Percentiles rank a stretch among this genome's conserved stretches.
These are phyloP conservation scores for Cutaneotrichosporon cyanovorans DNA, from an alignment of 1,284 basidiomycete species.

Conservation along the genomic window DNA sequence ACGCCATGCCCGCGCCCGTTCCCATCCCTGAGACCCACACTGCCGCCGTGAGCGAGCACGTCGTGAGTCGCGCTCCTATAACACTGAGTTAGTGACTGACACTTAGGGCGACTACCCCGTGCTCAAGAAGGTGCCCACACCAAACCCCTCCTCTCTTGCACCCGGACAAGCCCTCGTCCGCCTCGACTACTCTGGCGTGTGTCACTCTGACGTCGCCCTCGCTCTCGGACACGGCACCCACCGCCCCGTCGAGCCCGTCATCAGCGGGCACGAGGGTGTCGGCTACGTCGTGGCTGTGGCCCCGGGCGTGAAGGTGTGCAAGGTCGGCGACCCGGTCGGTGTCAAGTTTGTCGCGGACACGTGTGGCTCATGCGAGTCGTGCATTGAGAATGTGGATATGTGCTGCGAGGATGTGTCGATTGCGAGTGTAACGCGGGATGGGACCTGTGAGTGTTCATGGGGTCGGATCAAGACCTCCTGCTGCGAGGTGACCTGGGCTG, in stretches of 20 bases:
- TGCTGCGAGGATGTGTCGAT: constrained; percentile 55
- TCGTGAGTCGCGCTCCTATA: not conserved
- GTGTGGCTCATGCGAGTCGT: constrained; percentile 64
- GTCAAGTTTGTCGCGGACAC: constrained; percentile 68
- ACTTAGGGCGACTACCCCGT: constrained; percentile 1
- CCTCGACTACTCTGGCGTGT: constrained; percentile 52
- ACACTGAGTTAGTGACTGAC: not conserved
- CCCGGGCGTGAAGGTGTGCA: constrained; percentile 17
- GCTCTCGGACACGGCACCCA: constrained; percentile 50
- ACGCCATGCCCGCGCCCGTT: too few relatives aligned
- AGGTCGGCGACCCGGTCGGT: constrained; percentile 49
- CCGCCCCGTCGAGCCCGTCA: constrained; percentile 52
- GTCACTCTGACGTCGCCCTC: constrained; percentile 56
- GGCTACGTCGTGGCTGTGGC: constrained; percentile 66
- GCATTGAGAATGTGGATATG: constrained; percentile 59
- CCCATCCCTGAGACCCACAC: not conserved
- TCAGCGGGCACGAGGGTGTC: constrained; percentile 56
- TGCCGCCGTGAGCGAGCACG: not conserved
- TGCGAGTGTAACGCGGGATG: constrained; percentile 55
- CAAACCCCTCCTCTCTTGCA: not conserved
- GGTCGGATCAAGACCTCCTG: not conserved
- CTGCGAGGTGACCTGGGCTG: too few relatives aligned
- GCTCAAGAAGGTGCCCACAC: not conserved
- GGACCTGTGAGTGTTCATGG: not conserved
- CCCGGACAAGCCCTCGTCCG: constrained; percentile 8